Evolutionary conservation across 352 stramenopile genomes (phyloP), one percentile per base, ranked within the genome.

Genomic region (Phytopythium vexans): DNA sequence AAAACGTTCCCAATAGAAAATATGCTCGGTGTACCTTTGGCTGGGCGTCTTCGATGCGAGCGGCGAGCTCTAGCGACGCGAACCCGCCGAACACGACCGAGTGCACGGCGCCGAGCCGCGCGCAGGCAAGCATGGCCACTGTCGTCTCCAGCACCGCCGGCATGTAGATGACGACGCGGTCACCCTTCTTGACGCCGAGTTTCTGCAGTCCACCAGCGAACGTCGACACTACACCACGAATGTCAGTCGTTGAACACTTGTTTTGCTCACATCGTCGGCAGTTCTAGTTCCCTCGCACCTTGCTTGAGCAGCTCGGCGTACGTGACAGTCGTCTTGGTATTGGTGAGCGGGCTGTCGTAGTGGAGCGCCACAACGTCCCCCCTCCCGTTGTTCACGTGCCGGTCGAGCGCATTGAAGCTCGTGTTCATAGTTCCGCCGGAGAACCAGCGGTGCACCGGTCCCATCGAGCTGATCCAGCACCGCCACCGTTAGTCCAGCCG

Each of bases 111-210:
- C 96, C 97, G 50, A 99, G 97, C 12, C 97, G 82, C 9, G 94
- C 86, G 62, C 96, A 99, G 0, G 96, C 96, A 14, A 99, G 76
- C 96, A 99, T 98, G 15, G 91, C 95, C 52, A 98, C 90, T 16
- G 89, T 88, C 6, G 94, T 78, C 65, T 99, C 95, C 21, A 96
- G 78, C 15, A 99, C 95, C 71, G 98, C 98, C 6, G 97, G 96
- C 96, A 98, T 97, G 73, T 98, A 98, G 48, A 98, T 82, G 12
- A 94, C 96, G 3, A 98, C 95, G n/a, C 93, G 77, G 73, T 98
- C 93, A 6, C 92, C 92, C 58, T 97, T 82, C 36, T 64, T 66
- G 14, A 83, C 70, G 7, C 86, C 86, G 5, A 80, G 61, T 47
- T 75, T 70, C 41, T 69, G 59, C 10, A 96, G 57, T 9, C 68